phyloP scores from a whole-genome alignment of 2,329 filamentous ascomycete species.

The Akanthomyces muscarius region DNA sequence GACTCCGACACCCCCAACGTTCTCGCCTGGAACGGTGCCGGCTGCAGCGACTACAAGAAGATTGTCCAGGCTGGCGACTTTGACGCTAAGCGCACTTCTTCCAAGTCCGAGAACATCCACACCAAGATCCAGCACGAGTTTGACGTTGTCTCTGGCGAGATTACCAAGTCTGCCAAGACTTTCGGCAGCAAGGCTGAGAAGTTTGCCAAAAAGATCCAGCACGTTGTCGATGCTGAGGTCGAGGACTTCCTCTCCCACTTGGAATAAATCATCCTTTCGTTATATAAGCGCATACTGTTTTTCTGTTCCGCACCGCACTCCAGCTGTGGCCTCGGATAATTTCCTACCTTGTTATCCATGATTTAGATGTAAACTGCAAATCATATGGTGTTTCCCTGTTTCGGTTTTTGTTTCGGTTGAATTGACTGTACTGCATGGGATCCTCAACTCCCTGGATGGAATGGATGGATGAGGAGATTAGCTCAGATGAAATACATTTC shows the following conservation, averaged over 20 bases:
- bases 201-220: conserved; percentile 60
- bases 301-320: neutral
- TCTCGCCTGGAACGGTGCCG: conserved; percentile 98
- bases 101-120: conserved; percentile 57
- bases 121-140: conserved; percentile 59
- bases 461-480: conserved; percentile 11
- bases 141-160: conserved; percentile 50
- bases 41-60: conserved; percentile 81
- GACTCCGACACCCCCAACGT: conserved; percentile 86
- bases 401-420: conserved; percentile 2
- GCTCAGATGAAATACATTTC: conserved; percentile 16
- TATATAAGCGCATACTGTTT: conserved; percentile 1
- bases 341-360: conserved; percentile 8
- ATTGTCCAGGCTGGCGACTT: conserved; percentile 75
- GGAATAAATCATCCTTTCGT: conserved; percentile 28
- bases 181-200: conserved; percentile 56
- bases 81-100: conserved; percentile 45
- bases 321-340: neutral
- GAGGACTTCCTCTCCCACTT: conserved; percentile 56
- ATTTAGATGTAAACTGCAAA: conserved; percentile 16
- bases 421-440: neutral
- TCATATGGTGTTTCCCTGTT: neutral
- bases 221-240: conserved; percentile 58
- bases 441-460: neutral
- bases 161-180: conserved; percentile 50